phyloP scores from a whole-genome alignment of 2,329 filamentous ascomycete genomes.

The Talaromyces sp. region DNA sequence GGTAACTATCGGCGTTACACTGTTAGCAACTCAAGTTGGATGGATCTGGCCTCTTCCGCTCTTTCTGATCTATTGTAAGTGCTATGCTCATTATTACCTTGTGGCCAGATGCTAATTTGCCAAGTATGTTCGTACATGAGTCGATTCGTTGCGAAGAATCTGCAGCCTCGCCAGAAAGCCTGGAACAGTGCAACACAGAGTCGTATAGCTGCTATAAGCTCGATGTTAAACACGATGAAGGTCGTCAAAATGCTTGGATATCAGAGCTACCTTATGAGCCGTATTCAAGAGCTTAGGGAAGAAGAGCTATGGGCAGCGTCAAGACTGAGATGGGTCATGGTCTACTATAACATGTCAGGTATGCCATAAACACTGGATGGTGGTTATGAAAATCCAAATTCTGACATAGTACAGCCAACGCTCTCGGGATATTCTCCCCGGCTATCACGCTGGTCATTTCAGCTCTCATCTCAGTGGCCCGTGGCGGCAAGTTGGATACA shows the following conservation, averaged over 20 bases:
- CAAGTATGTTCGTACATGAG: constrained; percentile 36
- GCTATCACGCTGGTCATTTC: constrained; percentile 33
- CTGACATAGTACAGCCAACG: constrained; percentile 5
- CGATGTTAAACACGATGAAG: constrained; percentile 53
- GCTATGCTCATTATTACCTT: not conserved
- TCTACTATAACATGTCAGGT: constrained; percentile 42
- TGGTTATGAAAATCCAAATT: not conserved
- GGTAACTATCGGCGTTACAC: constrained; percentile 46
- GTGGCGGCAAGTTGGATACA: constrained; percentile 29
- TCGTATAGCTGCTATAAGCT: constrained; percentile 50
- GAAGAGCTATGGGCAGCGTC: constrained; percentile 43
- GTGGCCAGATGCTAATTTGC: not conserved
- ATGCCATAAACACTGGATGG: constrained; percentile 16
- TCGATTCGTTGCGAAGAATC: constrained; percentile 36
- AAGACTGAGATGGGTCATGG: constrained; percentile 40
- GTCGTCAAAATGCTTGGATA: constrained; percentile 53
- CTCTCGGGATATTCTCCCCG: constrained; percentile 15
- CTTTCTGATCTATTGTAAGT: constrained; percentile 37
- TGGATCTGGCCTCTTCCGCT: constrained; percentile 46
- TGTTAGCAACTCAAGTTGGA: constrained; percentile 43
- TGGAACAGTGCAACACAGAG: constrained; percentile 54
- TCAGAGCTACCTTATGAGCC: constrained; percentile 39
- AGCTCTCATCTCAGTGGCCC: constrained; percentile 29
- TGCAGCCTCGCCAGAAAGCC: constrained; percentile 40
- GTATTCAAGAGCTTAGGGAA: constrained; percentile 40